phyloP scores from a whole-genome alignment of 1,284 basidiomycete species.

The Omphalotus olearius region DNA sequence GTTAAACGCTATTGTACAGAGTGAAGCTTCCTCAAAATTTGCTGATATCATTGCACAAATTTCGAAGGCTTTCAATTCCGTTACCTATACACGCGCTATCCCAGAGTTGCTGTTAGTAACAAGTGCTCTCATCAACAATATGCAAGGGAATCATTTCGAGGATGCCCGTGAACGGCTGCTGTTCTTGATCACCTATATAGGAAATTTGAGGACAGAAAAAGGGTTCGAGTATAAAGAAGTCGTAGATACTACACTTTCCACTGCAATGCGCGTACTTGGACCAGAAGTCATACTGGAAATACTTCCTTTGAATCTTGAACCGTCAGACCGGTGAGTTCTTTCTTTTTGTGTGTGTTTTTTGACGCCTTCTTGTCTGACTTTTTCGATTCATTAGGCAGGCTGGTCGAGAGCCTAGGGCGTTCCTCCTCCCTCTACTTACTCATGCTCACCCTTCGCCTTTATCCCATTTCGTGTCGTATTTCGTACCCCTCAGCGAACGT shows the following conservation, averaged over 20 bases:
- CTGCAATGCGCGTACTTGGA: constrained; percentile 84
- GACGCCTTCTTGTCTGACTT: constrained; percentile 6
- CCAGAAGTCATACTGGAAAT: constrained; percentile 74
- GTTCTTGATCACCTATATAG: constrained; percentile 73
- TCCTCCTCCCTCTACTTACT: constrained; percentile 88
- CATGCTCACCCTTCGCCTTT: constrained; percentile 79
- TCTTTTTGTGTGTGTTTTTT: too few species aligned
- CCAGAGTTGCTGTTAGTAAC: constrained; percentile 68
- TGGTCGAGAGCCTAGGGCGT: constrained; percentile 76
- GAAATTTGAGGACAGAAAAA: constrained; percentile 72
- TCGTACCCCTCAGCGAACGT: constrained; percentile 90
- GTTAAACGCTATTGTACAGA: constrained; percentile 60
- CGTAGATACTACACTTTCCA: constrained; percentile 78
- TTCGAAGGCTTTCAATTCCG: constrained; percentile 62
- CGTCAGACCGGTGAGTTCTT: constrained; percentile 62
- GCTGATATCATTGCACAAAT: constrained; percentile 60
- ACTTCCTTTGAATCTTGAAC: constrained; percentile 86
- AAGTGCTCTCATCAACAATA: constrained; percentile 47
- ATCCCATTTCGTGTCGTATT: constrained; percentile 83
- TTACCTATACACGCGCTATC: constrained; percentile 65
- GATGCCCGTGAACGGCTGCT: constrained; percentile 67
- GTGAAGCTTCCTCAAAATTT: constrained; percentile 49
- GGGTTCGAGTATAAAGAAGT: constrained; percentile 90
- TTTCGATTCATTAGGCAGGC: constrained; percentile 39
- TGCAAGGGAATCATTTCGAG: constrained; percentile 47